phyloP scores from a whole-genome alignment of 176 grass and related monocot species.

The Paspalum vaginatum region DNA sequence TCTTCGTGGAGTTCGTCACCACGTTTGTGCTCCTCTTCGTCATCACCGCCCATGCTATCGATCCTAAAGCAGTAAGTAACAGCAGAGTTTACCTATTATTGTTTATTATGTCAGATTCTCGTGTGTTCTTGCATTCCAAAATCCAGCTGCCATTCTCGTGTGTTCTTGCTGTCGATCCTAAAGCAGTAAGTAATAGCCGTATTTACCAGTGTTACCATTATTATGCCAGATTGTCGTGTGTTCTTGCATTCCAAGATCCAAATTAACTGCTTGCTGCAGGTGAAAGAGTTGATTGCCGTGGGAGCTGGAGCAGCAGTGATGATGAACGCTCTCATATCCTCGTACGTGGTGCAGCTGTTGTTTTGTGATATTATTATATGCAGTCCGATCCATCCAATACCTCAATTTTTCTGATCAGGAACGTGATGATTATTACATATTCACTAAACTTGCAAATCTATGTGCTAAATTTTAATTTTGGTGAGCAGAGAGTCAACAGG shows the following conservation, averaged over 20 bases:
- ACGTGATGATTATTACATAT: background rate
- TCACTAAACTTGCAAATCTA: too few relatives aligned
- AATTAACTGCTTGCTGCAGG: too few relatives aligned
- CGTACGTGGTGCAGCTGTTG: constrained; percentile 20
- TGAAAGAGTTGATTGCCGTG: constrained; percentile 40
- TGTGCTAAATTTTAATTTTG: background rate
- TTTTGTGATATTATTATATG: too few relatives aligned
- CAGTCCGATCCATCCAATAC: background rate
- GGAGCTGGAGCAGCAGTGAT: constrained; percentile 37
- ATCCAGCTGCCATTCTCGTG: too few relatives aligned
- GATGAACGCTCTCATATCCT: constrained; percentile 45
- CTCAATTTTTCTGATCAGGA: background rate
- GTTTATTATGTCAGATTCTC: too few relatives aligned
- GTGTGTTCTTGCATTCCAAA: too few relatives aligned
- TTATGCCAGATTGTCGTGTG: too few relatives aligned
- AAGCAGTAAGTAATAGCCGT: too few relatives aligned
- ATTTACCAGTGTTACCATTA: too few relatives aligned
- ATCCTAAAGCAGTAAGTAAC: constrained; percentile 47
- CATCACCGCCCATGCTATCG: constrained; percentile 47
- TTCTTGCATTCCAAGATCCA: too few relatives aligned
- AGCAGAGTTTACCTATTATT: too few relatives aligned
- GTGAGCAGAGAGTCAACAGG: constrained; percentile 46
- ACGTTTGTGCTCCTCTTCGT: constrained; percentile 73
- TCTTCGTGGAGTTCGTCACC: constrained; percentile 66
- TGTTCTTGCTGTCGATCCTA: too few relatives aligned